Conservation (phyloP, 2,329 filamentous ascomycete species). For the Trichophyton schoenleinii region DNA sequence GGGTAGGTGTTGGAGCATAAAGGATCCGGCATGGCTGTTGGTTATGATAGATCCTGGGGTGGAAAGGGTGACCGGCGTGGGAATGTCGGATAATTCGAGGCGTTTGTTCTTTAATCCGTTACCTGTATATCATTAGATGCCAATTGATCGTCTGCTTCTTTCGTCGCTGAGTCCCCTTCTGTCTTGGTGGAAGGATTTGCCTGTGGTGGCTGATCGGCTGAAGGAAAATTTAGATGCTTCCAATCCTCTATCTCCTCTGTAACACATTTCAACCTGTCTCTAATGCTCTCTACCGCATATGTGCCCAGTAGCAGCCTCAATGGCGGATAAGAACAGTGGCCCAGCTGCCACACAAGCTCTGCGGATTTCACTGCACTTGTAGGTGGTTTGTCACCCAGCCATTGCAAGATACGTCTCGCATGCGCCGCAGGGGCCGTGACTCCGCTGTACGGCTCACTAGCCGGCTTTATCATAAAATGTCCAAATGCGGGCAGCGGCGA, state of each 20-base stretch:
- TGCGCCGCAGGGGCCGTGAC: slow-evolving; percentile 74
- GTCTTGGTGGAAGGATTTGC: not conserved
- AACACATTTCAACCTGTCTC: slow-evolving; percentile 76
- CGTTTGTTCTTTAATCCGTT: not conserved
- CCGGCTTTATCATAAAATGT: slow-evolving; percentile 80
- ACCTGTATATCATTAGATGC: not conserved
- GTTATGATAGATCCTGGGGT: not conserved
- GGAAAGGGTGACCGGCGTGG: not conserved
- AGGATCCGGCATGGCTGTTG: not conserved
- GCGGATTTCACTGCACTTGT: slow-evolving; percentile 87
- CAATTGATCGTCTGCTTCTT: slow-evolving; percentile 1
- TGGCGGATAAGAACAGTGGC: slow-evolving; percentile 88
- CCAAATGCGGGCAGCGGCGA: slow-evolving; percentile 66
- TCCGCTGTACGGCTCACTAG: slow-evolving; percentile 67
- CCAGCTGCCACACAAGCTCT: slow-evolving; percentile 87
- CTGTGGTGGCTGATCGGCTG: slow-evolving; percentile 21
- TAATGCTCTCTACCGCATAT: slow-evolving; percentile 90
- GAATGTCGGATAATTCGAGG: not conserved
- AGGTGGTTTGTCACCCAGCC: slow-evolving; percentile 84
- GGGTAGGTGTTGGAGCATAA: not conserved
- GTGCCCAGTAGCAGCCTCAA: slow-evolving; percentile 74
- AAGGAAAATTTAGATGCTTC: slow-evolving; percentile 67
- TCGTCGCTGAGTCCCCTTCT: not conserved
- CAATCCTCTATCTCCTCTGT: slow-evolving; percentile 93
- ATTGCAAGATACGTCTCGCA: slow-evolving; percentile 81